Evolutionary conservation across 2,329 filamentous ascomycete species (phyloP), one percentile per base, ranked within the genome.

Genomic region (Tolypocladium cylindrosporum): DNA sequence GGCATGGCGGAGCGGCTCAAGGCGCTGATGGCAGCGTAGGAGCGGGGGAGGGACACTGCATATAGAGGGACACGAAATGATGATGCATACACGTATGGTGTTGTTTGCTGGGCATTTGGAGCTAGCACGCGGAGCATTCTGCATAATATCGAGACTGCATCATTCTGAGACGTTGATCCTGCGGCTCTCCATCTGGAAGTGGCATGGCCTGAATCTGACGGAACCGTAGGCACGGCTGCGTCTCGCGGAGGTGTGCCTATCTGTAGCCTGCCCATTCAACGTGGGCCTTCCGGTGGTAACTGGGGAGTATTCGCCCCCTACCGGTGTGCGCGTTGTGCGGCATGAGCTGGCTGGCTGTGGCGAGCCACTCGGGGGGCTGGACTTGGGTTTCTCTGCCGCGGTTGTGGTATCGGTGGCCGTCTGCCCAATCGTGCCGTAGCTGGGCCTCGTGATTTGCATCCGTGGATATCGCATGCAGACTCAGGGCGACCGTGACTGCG

Each of bases 1-100:
- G 69, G 74, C 1, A 75, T 85, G 58, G 87, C 86, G 7, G 74
- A 76, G 56, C 67, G 75, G 24, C 21, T 59, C 43, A 52, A 54
- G 52, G 21, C 40, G 24, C 24, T 59, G 10, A 45, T 59, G 48
- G 34, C 21, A 21, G 37, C 53, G 53, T 40, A 42, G 53, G 21
- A 31, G 37, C 27, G 39, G 9, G 24, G 21, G 37, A 14, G 9
- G 16, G 24, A n/a, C 21, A 31, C 11, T 42, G 53, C 53, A 55
- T 43, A 55, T 55, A 55, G 36, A 42, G 53, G 27, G 27, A 27
- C 37, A 43, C 27, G 53, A 55, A 40, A 27, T 3, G 39, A 55
- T 13, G 39, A 43, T 42, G 53, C 53, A 55, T 55, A 43, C 40
- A 31, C 24, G 37, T 36, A 37, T 52, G 21, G 31, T 21, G 48